phyloP scores from a whole-genome alignment of 495 filamentous ascomycete species.

The Neurospora pannonica region DNA sequence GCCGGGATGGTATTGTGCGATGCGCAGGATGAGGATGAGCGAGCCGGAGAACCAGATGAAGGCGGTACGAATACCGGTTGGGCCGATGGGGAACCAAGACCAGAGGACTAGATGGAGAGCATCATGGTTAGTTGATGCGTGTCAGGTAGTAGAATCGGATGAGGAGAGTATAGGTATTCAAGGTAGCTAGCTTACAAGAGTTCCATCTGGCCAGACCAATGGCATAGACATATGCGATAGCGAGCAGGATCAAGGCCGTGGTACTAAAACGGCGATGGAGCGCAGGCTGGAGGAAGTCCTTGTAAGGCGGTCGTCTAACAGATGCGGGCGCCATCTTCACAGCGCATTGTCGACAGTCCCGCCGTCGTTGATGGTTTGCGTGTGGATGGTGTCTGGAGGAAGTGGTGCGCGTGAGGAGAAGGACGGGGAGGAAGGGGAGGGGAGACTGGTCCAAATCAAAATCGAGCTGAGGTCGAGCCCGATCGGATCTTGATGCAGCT shows the following conservation, averaged over 20 bases:
- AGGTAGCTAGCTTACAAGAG: slow-evolving; percentile 44
- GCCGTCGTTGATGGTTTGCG: not conserved
- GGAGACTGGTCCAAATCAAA: not conserved
- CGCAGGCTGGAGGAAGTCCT: slow-evolving; percentile 83
- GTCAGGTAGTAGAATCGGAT: not conserved
- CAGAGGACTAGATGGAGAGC: slow-evolving; percentile 52
- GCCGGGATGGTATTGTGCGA: slow-evolving; percentile 74
- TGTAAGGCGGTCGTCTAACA: slow-evolving; percentile 48
- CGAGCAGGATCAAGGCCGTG: slow-evolving; percentile 55
- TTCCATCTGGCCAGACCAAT: slow-evolving; percentile 61
- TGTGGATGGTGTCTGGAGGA: not conserved
- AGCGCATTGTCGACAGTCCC: slow-evolving; percentile 23
- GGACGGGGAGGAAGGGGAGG: not conserved
- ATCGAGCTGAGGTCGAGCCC: not conserved
- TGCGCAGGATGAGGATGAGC: slow-evolving; percentile 62
- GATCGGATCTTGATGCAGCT: not conserved
- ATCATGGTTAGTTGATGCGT: slow-evolving; percentile 6
- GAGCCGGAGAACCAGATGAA: slow-evolving; percentile 68
- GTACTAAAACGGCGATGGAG: slow-evolving; percentile 78
- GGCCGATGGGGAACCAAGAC: slow-evolving; percentile 77
- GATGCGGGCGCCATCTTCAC: slow-evolving; percentile 32
- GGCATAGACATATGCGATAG: slow-evolving; percentile 65
- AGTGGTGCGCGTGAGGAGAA: not conserved
- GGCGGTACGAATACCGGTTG: slow-evolving; percentile 62
- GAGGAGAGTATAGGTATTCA: not conserved